Base-by-base conservation (phyloP, 306 rosid species). In the Dryas octopetala region DNA sequence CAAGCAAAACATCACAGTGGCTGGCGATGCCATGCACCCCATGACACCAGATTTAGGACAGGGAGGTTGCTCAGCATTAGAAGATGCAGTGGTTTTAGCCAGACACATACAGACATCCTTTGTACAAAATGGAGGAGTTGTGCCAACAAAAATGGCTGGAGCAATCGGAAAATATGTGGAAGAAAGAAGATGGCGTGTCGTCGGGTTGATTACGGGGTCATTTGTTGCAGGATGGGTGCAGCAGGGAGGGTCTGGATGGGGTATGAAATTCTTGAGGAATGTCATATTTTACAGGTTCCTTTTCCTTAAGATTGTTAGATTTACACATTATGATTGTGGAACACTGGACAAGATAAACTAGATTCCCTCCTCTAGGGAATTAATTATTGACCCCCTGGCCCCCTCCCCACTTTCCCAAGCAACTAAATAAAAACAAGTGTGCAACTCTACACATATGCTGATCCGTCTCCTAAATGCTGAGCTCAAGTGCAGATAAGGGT, bases 101-200 rank as follows among this genome's bases (percentile, higher is more conserved):
- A 60, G 64, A 49, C 41, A 70, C 19, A 26, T 78, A 23, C 59
- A 50, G 44, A 23, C 58, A 28, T 66, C 66, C 8, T 60, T 70
- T 23, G 1, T 60, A 51, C 62, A 17, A 3, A 64, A 52, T 9
- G 40, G 38, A 64, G 14, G 15, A 43, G 28, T 74, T 15, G 32
- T 63, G 16, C 45, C 68, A 16, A 40, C 50, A 51, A 52, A 17
- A 12, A n/a, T 68, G 14, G 41, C 10, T 2, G 11, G 14, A 62
- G 73, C 75, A 16, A 47, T 72, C 4, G 54, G 32, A 3, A 58
- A 41, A 11, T 80, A 75, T 48, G 68, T 62, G 12, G 48, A 70
- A 58, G 80, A 80, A 57, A 75, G 84, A 41, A 75, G 62, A 73
- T 80, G 84, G 84, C 52, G 80, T 0, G 84, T 47, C 0, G 44